These are phyloP conservation scores for Tagetes erecta DNA, from an alignment of 129 eudicot genomes.

Conservation along the genomic window DNA sequence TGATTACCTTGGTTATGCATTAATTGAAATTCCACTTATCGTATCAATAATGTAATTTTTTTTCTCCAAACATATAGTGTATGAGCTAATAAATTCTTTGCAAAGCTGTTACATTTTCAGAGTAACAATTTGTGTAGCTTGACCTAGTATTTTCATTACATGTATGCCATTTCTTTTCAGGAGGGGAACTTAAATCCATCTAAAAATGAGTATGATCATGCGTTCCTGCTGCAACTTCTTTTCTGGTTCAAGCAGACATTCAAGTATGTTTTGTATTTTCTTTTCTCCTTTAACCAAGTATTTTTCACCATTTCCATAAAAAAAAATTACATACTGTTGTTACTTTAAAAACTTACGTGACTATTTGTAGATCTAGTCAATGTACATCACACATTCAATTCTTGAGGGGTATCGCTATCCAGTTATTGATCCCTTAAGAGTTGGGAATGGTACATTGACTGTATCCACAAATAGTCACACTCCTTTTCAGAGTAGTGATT, in stretches of 20 bases:
- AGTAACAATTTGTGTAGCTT: background rate
- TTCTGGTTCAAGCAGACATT: constrained; percentile 97
- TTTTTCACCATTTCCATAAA: background rate
- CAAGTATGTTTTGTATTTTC: constrained; percentile 46
- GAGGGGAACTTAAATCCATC: constrained; percentile 81
- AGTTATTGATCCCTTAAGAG: background rate
- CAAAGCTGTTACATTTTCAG: constrained; percentile 4
- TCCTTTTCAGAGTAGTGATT: background rate
- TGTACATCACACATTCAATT: background rate
- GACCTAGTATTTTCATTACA: constrained; percentile 10
- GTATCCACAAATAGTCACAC: background rate
- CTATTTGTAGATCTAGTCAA: background rate
- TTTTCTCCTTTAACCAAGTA: background rate
- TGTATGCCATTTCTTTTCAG: constrained; percentile 41
- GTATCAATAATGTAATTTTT: too few relatives aligned
- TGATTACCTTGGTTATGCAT: background rate
- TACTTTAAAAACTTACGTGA: background rate
- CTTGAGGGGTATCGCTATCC: background rate
- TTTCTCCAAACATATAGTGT: background rate
- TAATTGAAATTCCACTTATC: background rate
- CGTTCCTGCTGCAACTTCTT: constrained; percentile 85
- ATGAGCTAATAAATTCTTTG: background rate
- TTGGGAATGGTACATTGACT: background rate
- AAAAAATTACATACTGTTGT: background rate
- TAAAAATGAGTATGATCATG: constrained; percentile 69